Percentiles rank a stretch among this genome's conserved stretches.
Evolutionary conservation across 352 stramenopile species (phyloP).

Genomic region (Pythium periplocum): DNA sequence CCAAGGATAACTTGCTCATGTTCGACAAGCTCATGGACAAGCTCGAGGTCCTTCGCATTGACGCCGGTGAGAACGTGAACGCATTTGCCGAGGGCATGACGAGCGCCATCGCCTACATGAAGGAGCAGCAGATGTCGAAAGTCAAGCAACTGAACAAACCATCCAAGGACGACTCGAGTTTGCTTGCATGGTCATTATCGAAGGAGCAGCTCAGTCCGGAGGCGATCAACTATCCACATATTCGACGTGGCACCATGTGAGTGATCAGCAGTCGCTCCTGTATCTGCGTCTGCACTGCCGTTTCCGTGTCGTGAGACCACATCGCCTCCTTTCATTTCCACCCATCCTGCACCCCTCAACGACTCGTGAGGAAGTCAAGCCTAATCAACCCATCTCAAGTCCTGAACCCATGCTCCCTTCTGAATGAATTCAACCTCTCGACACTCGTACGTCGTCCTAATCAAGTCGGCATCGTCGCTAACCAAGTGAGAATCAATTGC

Average conservation of each 20-base stretch:
- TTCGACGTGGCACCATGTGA: constrained; percentile 77
- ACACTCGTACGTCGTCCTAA: no score
- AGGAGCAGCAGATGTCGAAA: constrained; percentile 30
- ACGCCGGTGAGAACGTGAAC: constrained; percentile 56
- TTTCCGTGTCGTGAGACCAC: no score
- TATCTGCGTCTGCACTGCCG: no score
- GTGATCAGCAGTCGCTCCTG: no score
- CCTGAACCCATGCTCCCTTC: no score
- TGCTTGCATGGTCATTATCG: constrained; percentile 29
- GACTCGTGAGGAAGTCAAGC: no score
- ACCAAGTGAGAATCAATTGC: no score
- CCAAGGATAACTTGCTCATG: constrained; percentile 63
- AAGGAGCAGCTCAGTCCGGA: constrained; percentile 42
- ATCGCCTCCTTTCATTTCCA: no score
- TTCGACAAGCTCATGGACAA: constrained; percentile 69
- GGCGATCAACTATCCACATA: constrained; percentile 58
- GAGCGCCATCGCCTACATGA: constrained; percentile 24
- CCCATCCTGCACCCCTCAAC: no score
- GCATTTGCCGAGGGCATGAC: constrained; percentile 51
- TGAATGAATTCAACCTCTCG: no score
- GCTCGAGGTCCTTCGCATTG: constrained; percentile 45
- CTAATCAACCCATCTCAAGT: no score
- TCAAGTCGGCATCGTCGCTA: no score
- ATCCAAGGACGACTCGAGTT: constrained; percentile 61
- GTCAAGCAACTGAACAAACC: constrained; percentile 47